Base-by-base conservation (phyloP, 192 early-diverging fungal genomes). In the Fimicolochytrium jonesii region DNA sequence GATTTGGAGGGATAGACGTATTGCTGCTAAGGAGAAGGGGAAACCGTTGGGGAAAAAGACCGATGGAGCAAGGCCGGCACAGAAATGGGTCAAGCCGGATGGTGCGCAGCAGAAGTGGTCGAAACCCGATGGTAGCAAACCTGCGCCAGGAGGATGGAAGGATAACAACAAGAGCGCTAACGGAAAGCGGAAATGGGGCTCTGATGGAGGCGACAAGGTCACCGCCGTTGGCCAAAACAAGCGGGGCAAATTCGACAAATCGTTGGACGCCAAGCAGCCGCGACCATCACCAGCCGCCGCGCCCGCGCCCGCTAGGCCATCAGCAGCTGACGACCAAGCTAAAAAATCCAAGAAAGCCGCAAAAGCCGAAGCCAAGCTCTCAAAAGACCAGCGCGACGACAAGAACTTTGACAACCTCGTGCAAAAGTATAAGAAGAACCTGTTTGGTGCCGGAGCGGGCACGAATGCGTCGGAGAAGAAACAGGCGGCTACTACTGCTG, bases 371-470 rank as follows among this genome's bases (percentile, higher is more conserved):
- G 44, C 22, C 10, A 47, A 30, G 47, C 55, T 23, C 6, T 52
- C 47, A 0, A 51, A 68, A 23, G 56, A 23, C 18, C 18, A 59
- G 50, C 26, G 42, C 17, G 48, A 68, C 32, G 58, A 59, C 29
- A 20, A 57, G 30, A 51, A 52, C n/a, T 70, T 70, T 32, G 54
- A 64, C 17, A 30, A 17, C 36, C 25, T 70, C 5, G 68, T 70
- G 13, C 45, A 54, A 48, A n/a, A 58, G 42, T 70, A 70, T 42
- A 65, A 64, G 47, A 70, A 70, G 62, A 47, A 69, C 20, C 36
- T 69, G 41, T 60, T 68, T 41, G 58, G 66, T 22, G 66, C 34
- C 25, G 39, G 36, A 11, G 56, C 36, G 11, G 56, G 36, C 9
- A 33, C 7, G 31, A 10, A 10, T 48, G 42, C 23, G 3, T 42